phyloP scores from a whole-genome alignment of 1,139 yeast species.

The Arxiozyma bovina region DNA sequence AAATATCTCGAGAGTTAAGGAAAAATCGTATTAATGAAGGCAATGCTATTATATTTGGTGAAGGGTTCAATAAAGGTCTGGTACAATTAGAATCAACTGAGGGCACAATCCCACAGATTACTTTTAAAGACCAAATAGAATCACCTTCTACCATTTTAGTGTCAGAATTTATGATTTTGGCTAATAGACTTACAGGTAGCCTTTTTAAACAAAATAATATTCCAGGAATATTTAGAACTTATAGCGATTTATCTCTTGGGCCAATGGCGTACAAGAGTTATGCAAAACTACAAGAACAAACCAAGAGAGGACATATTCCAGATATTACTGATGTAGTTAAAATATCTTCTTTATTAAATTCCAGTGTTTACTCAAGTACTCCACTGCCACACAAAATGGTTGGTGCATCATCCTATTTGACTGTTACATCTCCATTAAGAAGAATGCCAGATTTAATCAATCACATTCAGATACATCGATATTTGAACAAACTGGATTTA shows the following conservation, averaged over 20 bases:
- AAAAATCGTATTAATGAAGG: constrained; percentile 25
- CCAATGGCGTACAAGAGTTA: constrained; percentile 25
- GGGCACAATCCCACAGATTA: constrained; percentile 12
- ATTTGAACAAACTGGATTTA: constrained; percentile 21
- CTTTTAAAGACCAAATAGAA: constrained; percentile 21
- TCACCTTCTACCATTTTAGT: constrained; percentile 51
- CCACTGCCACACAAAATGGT: constrained; percentile 51
- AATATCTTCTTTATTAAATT: constrained; percentile 33
- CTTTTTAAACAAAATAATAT: constrained; percentile 41
- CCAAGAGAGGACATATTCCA: constrained; percentile 20
- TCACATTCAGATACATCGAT: constrained; percentile 60
- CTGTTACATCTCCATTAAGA: constrained; percentile 84
- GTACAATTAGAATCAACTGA: constrained; percentile 11
- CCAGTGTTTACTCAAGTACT: constrained; percentile 35
- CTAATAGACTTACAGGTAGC: constrained; percentile 55
- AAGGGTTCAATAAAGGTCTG: constrained; percentile 25
- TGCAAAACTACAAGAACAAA: constrained; percentile 22
- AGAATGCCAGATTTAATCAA: constrained; percentile 74
- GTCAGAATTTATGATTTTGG: constrained; percentile 73
- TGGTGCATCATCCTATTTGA: constrained; percentile 57
- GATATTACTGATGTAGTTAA: constrained; percentile 33
- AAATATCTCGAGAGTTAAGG: constrained; percentile 32
- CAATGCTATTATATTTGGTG: constrained; percentile 35
- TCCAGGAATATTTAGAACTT: constrained; percentile 52
- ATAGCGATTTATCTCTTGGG: constrained; percentile 34